Base-by-base conservation (phyloP, 805 yeast genomes). In the Kregervanrija pseudodelftensis region DNA sequence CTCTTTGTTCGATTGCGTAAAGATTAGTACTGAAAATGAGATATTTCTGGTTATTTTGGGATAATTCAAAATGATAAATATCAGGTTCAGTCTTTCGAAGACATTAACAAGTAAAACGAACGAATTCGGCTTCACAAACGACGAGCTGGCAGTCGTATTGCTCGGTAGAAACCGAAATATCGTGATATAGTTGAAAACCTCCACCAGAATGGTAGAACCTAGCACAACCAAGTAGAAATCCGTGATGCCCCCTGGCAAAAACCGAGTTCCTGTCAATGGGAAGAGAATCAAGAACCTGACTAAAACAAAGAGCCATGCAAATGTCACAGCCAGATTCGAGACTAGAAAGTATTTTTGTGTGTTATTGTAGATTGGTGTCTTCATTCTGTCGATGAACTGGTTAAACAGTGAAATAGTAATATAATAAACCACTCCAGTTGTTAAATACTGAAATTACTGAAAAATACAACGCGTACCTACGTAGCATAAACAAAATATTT, bases 191-290 rank as follows among this genome's bases (percentile, higher is more conserved):
- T 51, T 53, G 16, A 59, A 44, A 3, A 46, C 30, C 34, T 62
- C 66, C 3, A 54, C 22, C 7, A 47, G 13, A 2, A 50, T 37
- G 13, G 54, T 36, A 2, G 34, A 22, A 3, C 44, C 31, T 30
- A 55, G 52, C 4, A 57, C 50, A 7, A 45, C 12, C 4, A 61
- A 32, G 42, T 79, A 74, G 61, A 80, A 82, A 51, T 77, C 84
- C 38, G 85, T 85, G 11, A 83, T 77, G 0, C 87, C 89, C 7
- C 82, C 87, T 1, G 88, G 84, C 15, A 82, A 59, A 51, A 80
- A 82, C 50, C 67, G 68, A 31, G 78, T 61, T 0, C 87, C 85
- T n/a, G 80, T 86, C 22, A 83, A 61, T 1, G 86, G 85, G 38
- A 77, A 63, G 30, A 83, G 62, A 1, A 80, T 61, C 11, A 70